These are phyloP conservation scores for Dacryopinax primogenitus DNA, from an alignment of 768 basidiomycete genomes.

Conservation along the genomic window DNA sequence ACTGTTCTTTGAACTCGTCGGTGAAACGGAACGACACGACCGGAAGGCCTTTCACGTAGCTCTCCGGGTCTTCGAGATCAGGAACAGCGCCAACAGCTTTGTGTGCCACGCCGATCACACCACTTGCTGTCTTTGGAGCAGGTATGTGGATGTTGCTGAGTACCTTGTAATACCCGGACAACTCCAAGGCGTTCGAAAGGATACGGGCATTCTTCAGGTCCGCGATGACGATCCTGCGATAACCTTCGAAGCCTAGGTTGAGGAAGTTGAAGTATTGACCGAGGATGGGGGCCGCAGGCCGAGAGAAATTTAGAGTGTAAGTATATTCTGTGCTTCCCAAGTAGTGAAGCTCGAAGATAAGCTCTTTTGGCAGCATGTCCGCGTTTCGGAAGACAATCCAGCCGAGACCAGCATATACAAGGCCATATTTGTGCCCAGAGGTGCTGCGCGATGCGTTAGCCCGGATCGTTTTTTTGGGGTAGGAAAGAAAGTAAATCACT, in stretches of 20 bases:
- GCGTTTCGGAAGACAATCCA: conserved; percentile 53
- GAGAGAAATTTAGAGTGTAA: conserved; percentile 48
- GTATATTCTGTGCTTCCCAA: conserved; percentile 56
- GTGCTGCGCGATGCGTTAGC: conserved; percentile 10
- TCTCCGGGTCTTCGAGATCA: conserved; percentile 21
- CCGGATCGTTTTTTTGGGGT: conserved; percentile 14
- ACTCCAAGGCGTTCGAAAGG: conserved; percentile 51
- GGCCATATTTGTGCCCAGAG: conserved; percentile 46
- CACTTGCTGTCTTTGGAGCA: conserved; percentile 17
- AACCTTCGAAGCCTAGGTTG: conserved; percentile 45
- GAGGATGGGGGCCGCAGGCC: conserved; percentile 44
- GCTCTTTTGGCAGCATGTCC: conserved; percentile 48
- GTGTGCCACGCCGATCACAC: conserved; percentile 24
- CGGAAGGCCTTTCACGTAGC: conserved; percentile 40
- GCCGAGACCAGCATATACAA: conserved; percentile 46
- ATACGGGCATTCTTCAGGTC: conserved; percentile 51
- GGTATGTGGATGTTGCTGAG: conserved; percentile 42
- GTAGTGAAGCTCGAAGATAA: conserved; percentile 51
- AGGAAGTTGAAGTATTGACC: conserved; percentile 48
- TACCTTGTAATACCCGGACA: conserved; percentile 39
- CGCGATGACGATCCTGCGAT: conserved; percentile 35
- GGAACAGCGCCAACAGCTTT: conserved; percentile 32
- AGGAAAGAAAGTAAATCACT: conserved; percentile 24
- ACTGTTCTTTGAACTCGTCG: conserved; percentile 37
- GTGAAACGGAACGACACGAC: conserved; percentile 45